Base-by-base conservation (phyloP, 2,329 filamentous ascomycete genomes). In the Anthostomella pinea region DNA sequence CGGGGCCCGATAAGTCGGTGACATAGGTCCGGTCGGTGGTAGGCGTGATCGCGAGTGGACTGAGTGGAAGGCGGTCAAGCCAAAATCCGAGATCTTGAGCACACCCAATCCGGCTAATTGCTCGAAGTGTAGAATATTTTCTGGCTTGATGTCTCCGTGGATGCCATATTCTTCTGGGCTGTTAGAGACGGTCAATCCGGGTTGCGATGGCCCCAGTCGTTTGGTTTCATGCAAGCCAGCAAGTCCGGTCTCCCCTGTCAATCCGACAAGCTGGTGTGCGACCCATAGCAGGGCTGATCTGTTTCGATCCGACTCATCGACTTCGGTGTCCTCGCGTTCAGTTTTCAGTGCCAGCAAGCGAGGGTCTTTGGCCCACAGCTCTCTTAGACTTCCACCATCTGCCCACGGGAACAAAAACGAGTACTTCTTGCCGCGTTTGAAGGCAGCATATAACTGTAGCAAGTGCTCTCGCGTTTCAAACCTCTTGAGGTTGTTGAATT, bases 391-490 rank as follows among this genome's bases (percentile, higher is more conserved):
- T 10, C 40, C 40, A 20, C 40, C 40, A 19, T 39, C 33, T 6
- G 40, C 40, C 40, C 40, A 43, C 4, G 40, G 40, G n/a, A 43
- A 43, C 11, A 43, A 24, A n/a, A 43, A 43, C 4, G 40, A 43
- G 25, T 43, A 40, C 7, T 21, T n/a, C 3, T 3, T 10, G 0
- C 37, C 36, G 11, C 13, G 29, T 11, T 32, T 31, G 29, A 30
- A 43, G 3, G 36, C 40, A 7, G 29, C 29, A 13, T 33, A 43
- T 2, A 36, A 23, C 3, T 29, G 31, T 7, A 40, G 32, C 14
- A 43, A 23, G 17, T 40, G 33, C 11, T 40, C 20, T 16, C 18
- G 29, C 5, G 28, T 37, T 21, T 37, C 11, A 3, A 43, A 21
- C 21, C 16, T 39, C n/a, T 37, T 43, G 9, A 43, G 29, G 14